Percentiles rank a stretch among this genome's conserved stretches.
Conservation (phyloP, 1,284 basidiomycete genomes). For the Naganishia albida region DNA sequence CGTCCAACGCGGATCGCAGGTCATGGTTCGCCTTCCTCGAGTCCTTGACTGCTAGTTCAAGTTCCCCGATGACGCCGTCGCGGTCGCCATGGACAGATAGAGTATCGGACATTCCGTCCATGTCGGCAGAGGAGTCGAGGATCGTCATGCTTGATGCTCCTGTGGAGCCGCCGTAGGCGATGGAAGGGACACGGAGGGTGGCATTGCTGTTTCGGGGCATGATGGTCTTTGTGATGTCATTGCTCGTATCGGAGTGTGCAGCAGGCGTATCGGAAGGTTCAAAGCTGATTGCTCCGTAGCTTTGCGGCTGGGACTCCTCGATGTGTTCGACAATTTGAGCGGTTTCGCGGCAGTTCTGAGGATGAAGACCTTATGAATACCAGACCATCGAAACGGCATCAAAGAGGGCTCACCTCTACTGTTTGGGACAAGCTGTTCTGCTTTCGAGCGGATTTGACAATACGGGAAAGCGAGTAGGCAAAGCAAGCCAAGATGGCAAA, state of each 20-base stretch:
- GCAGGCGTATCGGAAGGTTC: not conserved
- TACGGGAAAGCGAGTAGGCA: not conserved
- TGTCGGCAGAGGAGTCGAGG: not conserved
- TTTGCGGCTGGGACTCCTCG: not conserved
- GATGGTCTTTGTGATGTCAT: not conserved
- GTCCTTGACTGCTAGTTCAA: not conserved
- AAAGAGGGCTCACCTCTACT: not conserved
- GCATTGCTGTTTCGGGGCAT: not conserved
- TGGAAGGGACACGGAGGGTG: not conserved
- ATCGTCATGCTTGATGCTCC: not conserved
- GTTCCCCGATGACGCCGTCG: not conserved
- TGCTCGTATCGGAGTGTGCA: not conserved
- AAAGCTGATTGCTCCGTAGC: not conserved
- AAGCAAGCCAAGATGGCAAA: not conserved
- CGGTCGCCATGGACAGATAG: not conserved
- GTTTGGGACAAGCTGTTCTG: not conserved
- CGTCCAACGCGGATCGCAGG: not conserved
- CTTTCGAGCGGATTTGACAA: not conserved
- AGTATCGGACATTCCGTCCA: not conserved
- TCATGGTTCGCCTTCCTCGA: not conserved
- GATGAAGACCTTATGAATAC: not conserved
- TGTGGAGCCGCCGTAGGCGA: not conserved
- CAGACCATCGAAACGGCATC: not conserved
- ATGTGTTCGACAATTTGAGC: not conserved
- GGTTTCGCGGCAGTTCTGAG: not conserved